phyloP scores from a whole-genome alignment of 768 basidiomycete genomes.

The Pleurotus cornucopiae region DNA sequence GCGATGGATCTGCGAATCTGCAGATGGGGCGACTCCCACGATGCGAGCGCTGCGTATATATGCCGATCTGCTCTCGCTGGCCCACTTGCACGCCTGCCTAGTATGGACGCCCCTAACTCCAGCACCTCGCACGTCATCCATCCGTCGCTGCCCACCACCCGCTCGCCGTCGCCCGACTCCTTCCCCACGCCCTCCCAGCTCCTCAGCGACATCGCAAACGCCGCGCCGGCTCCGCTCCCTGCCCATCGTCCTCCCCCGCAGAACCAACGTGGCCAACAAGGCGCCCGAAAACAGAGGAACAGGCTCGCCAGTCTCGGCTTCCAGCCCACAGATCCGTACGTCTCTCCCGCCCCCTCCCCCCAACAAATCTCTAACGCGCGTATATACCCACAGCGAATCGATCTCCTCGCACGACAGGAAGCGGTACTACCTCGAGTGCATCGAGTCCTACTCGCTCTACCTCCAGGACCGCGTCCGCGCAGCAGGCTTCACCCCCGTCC shows the following conservation, averaged over 20 bases:
- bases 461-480: conserved; percentile 58
- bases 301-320: conserved; percentile 30
- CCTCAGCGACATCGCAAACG: conserved; percentile 51
- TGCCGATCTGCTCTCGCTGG: too few species aligned
- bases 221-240: conserved; percentile 19
- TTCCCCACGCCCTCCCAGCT: conserved; percentile 69
- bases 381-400: conserved; percentile 41
- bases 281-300: too few species aligned
- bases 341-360: conserved; percentile 7
- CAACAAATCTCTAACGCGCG: neutral
- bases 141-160: too few species aligned
- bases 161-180: conserved; percentile 25
- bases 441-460: conserved; percentile 67
- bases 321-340: conserved; percentile 59
- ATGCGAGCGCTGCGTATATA: neutral
- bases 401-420: conserved; percentile 81
- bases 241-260: too few species aligned
- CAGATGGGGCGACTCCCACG: neutral
- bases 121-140: neutral
- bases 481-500: conserved; percentile 40
- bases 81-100: too few species aligned
- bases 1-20: too few species aligned
- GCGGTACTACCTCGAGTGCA: conserved; percentile 65
- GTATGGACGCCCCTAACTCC: too few species aligned
- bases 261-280: too few species aligned